Evolutionary conservation across 2,329 filamentous ascomycete genomes (phyloP), one percentile per base, ranked within the genome.

Genomic region (Aureobasidium sp.): DNA sequence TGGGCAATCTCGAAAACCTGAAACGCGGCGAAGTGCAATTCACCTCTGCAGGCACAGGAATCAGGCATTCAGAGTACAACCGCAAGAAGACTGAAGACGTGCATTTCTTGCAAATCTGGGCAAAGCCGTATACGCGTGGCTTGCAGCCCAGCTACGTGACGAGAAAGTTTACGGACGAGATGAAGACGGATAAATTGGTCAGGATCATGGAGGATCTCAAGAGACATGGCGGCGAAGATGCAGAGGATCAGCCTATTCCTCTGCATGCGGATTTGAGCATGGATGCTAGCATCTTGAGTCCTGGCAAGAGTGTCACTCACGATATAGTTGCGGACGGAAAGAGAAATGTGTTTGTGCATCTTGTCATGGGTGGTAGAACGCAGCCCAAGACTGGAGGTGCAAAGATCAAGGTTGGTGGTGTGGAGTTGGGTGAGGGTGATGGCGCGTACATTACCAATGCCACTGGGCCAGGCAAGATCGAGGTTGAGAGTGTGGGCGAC

Each of bases 101-200:
- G 29, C 90, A 93, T 71, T 95, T 95, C 71, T 77, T 96, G 37
- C 91, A 96, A 75, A 95, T 96, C 68, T 96, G 90, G 91, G 90
- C 87, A 1, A 78, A 90, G 55, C 90, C 90, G 0, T 92, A 90
- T 83, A 86, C 85, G 73, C 77, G 80, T 25, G 87, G 89, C 0
- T 79, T 96, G 52, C 80, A 81, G 51, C 91, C 91, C 1, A 80
- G 83, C 42, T 96, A 96, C 72, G 88, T 91, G 73, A 94, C 89
- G 5, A 81, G 80, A 64, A 82, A 84, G 65, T 95, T 91, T 68
- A 75, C 79, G 55, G 90, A 95, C 52, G 87, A 85, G 63, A 80
- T 82, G 64, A 95, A 95, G 80, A 79, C 81, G 63, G 80, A 86
- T 69, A 83, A 75, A 17, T 87, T 95, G 67, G 83, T 93, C 25